Conservation (phyloP, 2,329 filamentous ascomycete species). For the Monilinia polystroma region DNA sequence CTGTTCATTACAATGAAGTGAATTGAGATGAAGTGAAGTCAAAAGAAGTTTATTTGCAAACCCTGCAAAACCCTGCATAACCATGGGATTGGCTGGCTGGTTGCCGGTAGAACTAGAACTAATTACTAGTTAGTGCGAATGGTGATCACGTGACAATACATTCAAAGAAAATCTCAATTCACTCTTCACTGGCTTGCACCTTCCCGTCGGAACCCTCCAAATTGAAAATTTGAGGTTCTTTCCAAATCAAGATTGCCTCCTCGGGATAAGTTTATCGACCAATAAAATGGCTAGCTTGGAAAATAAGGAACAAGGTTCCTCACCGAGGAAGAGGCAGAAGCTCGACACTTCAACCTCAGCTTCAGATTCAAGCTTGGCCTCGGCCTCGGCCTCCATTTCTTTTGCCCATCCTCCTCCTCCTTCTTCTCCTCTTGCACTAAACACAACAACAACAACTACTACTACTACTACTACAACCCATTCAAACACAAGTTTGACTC, state of each 20-base stretch:
- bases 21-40: not conserved
- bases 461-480: not conserved
- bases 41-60: not conserved
- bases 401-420: not conserved
- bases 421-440: not conserved
- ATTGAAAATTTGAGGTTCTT: slow-evolving; percentile 4
- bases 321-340: slow-evolving; percentile 31
- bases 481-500: not conserved
- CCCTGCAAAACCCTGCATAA: not conserved
- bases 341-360: slow-evolving; percentile 22
- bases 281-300: slow-evolving; percentile 29
- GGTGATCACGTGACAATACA: not conserved
- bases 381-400: slow-evolving; percentile 12
- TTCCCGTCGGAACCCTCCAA: slow-evolving; percentile 8
- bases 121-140: not conserved
- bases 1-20: not conserved
- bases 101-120: not conserved
- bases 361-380: not conserved
- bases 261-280: slow-evolving; percentile 11
- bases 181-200: slow-evolving; percentile 3
- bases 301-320: slow-evolving; percentile 18
- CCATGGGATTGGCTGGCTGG: not conserved
- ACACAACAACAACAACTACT: not conserved
- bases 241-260: not conserved
- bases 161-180: slow-evolving; percentile 6